A percentile compares a stretch with the other conserved stretches of the same genome.
Conservation (phyloP, 2,329 filamentous ascomycete genomes). For the Fusarium graminum region DNA sequence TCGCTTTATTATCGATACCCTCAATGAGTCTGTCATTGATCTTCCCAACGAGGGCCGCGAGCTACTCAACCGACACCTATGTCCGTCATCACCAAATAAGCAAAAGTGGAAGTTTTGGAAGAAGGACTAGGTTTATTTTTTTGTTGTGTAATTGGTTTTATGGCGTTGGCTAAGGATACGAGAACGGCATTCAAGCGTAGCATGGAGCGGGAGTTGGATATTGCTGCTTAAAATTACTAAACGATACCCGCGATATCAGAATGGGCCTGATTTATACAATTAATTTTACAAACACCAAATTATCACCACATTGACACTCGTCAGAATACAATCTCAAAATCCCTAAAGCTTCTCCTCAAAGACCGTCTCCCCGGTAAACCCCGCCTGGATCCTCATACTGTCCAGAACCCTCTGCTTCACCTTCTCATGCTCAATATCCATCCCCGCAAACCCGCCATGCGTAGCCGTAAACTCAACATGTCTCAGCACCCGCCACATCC, state of each 20-base stretch:
- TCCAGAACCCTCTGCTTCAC: constrained; percentile 76
- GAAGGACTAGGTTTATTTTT: constrained; percentile 33
- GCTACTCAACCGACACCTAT: constrained; percentile 52
- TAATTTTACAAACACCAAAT: constrained; percentile 6
- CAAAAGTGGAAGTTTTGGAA: constrained; percentile 51
- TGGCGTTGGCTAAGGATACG: constrained; percentile 8
- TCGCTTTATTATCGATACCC: constrained; percentile 58
- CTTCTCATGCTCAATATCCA: constrained; percentile 68
- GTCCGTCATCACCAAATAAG: constrained; percentile 34
- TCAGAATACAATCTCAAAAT: not conserved
- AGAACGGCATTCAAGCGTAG: not conserved
- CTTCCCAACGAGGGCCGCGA: constrained; percentile 55
- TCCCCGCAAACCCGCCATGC: constrained; percentile 74
- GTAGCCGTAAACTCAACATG: constrained; percentile 73
- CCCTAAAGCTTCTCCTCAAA: constrained; percentile 48
- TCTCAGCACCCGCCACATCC: constrained; percentile 78
- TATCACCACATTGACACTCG: not conserved
- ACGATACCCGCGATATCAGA: constrained; percentile 42
- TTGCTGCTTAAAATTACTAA: constrained; percentile 7
- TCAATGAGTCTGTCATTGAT: constrained; percentile 56
- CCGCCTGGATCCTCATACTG: constrained; percentile 81
- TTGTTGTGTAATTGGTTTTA: constrained; percentile 1
- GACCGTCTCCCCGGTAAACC: constrained; percentile 59
- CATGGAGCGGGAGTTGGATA: constrained; percentile 26
- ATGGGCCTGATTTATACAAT: constrained; percentile 24